Conservation (phyloP, 73 alveolate genomes). For the Loxodes magnus region DNA sequence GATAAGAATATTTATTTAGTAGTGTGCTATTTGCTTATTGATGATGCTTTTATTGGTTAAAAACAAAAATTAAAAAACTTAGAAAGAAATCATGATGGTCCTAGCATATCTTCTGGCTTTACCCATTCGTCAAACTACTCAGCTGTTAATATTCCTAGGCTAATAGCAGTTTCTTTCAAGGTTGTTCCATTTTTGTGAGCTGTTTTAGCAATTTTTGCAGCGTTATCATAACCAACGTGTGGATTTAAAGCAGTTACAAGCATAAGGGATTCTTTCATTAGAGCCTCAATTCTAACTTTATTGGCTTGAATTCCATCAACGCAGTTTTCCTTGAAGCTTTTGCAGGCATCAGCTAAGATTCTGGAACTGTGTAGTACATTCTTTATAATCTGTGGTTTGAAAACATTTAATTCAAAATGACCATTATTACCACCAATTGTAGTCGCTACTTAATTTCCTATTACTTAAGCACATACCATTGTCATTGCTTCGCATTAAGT, state of each 20-base stretch:
- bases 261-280: slow-evolving; percentile 73
- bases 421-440: slow-evolving; percentile 97
- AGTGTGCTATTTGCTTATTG: no score
- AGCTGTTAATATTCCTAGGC: slow-evolving; percentile 60
- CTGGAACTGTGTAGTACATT: slow-evolving; percentile 84
- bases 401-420: slow-evolving; percentile 97
- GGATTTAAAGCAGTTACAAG: slow-evolving; percentile 98
- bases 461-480: slow-evolving; percentile 96
- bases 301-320: slow-evolving; percentile 62
- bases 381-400: slow-evolving; percentile 94
- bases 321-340: slow-evolving; percentile 83
- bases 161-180: slow-evolving; percentile 71
- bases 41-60: no score
- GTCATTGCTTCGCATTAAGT: slow-evolving; percentile 97
- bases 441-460: slow-evolving; percentile 96
- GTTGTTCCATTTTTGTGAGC: slow-evolving; percentile 84
- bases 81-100: no score
- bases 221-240: slow-evolving; percentile 93
- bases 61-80: no score
- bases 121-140: slow-evolving; percentile 80
- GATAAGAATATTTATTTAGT: no score
- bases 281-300: slow-evolving; percentile 58
- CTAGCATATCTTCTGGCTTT: slow-evolving; percentile 60
- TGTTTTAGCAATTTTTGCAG: slow-evolving; percentile 94
- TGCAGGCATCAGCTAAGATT: slow-evolving; percentile 91